A percentile compares a stretch with the other conserved stretches of the same genome.
These are phyloP conservation scores for Sarcocystis neurona DNA, from an alignment of 169 alveolate species.

Conservation along the genomic window DNA sequence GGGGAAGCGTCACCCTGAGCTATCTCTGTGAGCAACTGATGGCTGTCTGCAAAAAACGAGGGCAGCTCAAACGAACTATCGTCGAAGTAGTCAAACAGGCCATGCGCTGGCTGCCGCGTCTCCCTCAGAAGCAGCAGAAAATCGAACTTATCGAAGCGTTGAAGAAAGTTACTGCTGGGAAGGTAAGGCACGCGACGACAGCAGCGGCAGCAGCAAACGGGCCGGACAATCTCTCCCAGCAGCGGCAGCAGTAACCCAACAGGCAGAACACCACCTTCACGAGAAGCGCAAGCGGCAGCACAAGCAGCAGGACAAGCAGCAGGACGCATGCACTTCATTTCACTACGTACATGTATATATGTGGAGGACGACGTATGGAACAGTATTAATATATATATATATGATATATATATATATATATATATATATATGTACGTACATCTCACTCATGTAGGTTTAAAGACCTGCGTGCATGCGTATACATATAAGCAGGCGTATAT, in stretches of 20 bases:
- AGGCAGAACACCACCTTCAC: background rate
- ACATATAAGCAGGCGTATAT: background rate
- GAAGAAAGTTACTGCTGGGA: slow-evolving; percentile 52
- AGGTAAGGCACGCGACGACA: slow-evolving; percentile 34
- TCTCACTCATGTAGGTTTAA: no score
- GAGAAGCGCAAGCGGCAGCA: background rate
- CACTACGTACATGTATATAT: background rate
- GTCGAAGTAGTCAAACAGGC: slow-evolving; percentile 51
- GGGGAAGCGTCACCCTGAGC: background rate
- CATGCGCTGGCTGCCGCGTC: slow-evolving; percentile 41
- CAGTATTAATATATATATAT: no score
- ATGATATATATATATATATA: background rate
- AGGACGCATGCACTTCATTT: background rate
- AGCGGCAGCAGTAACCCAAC: background rate
- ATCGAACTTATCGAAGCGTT: slow-evolving; percentile 41
- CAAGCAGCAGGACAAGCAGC: background rate
- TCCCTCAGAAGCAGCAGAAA: background rate
- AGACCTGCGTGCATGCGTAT: background rate
- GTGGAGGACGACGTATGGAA: background rate
- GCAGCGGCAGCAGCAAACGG: background rate
- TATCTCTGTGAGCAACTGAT: slow-evolving; percentile 12
- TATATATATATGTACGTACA: background rate
- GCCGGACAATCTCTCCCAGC: background rate
- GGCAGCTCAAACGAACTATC: slow-evolving; percentile 72
- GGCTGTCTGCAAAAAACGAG: slow-evolving; percentile 67